Conservation (phyloP, 177 flowering plant genomes). For the Vitis hybrid region DNA sequence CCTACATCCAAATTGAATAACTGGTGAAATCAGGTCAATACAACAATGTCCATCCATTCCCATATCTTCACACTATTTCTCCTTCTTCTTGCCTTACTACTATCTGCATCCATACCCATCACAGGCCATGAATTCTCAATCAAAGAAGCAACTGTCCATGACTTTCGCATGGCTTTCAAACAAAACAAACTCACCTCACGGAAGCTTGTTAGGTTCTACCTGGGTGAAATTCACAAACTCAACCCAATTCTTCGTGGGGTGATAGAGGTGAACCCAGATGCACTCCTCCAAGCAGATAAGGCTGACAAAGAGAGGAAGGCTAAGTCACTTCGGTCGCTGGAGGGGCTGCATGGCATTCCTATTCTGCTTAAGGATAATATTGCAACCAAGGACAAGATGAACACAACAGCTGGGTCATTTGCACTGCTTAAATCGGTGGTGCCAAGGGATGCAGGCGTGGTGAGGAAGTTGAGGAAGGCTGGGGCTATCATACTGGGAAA, state of each 20-base stretch:
- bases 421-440: conserved; percentile 41
- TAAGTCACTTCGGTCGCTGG: background rate
- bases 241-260: conserved; percentile 24
- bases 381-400: conserved; percentile 39
- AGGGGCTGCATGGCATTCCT: conserved; percentile 32
- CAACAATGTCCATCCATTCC: background rate
- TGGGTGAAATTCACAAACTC: conserved; percentile 18
- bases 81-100: background rate
- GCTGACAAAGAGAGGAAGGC: conserved; percentile 27
- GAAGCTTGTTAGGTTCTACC: conserved; percentile 29
- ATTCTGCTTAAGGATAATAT: conserved; percentile 39
- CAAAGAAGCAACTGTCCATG: conserved; percentile 26
- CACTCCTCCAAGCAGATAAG: conserved; percentile 16
- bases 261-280: conserved; percentile 35
- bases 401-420: conserved; percentile 44
- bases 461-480: conserved; percentile 31
- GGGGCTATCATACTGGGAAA: conserved; percentile 41
- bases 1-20: too few species aligned
- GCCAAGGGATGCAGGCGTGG: conserved; percentile 40
- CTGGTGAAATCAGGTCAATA: too few species aligned
- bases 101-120: background rate
- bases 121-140: conserved; percentile 7
- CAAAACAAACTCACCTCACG: conserved; percentile 31
- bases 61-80: background rate
- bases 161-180: conserved; percentile 22